Evolutionary conservation across 495 filamentous ascomycete genomes (phyloP).

Genomic region (Hyaloscypha hepaticicola): DNA sequence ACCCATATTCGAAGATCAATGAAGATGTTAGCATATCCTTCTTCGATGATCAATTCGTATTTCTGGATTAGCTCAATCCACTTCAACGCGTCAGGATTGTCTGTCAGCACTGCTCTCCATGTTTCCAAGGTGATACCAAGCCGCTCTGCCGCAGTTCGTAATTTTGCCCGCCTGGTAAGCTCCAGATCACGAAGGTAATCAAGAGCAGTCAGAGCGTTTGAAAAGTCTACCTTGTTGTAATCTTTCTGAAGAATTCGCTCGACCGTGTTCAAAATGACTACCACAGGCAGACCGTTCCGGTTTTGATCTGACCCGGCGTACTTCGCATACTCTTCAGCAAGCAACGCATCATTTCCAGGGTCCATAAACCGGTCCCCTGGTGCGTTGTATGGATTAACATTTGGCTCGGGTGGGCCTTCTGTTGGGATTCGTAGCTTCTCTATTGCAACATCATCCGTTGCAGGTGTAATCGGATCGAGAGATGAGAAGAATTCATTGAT

Average conservation of each 20-base stretch:
- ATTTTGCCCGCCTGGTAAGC: slow-evolving; percentile 10
- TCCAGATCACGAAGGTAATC: slow-evolving; percentile 30
- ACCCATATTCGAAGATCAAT: slow-evolving; percentile 29
- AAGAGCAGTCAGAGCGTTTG: slow-evolving; percentile 13
- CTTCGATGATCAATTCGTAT: slow-evolving; percentile 16
- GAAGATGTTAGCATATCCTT: slow-evolving; percentile 18
- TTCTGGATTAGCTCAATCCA: slow-evolving; percentile 21
- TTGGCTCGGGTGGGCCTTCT: background rate
- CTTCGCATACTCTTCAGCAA: background rate
- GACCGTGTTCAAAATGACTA: slow-evolving; percentile 1
- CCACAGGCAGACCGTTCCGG: slow-evolving; percentile 10
- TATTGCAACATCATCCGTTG: background rate
- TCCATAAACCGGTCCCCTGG: slow-evolving; percentile 25
- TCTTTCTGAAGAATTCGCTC: slow-evolving; percentile 1
- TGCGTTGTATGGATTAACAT: background rate
- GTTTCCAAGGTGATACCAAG: slow-evolving; percentile 20
- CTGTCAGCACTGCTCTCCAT: slow-evolving; percentile 21
- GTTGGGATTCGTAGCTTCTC: background rate
- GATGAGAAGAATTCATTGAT: slow-evolving; percentile 23
- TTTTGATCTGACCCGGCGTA: background rate
- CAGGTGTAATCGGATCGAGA: slow-evolving; percentile 10
- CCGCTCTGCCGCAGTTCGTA: slow-evolving; percentile 16
- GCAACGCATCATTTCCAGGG: slow-evolving; percentile 14
- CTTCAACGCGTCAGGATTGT: slow-evolving; percentile 10
- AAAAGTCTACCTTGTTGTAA: slow-evolving; percentile 22